Base-by-base conservation (phyloP, 805 yeast genomes). In the Metschnikowia henanensis region DNA sequence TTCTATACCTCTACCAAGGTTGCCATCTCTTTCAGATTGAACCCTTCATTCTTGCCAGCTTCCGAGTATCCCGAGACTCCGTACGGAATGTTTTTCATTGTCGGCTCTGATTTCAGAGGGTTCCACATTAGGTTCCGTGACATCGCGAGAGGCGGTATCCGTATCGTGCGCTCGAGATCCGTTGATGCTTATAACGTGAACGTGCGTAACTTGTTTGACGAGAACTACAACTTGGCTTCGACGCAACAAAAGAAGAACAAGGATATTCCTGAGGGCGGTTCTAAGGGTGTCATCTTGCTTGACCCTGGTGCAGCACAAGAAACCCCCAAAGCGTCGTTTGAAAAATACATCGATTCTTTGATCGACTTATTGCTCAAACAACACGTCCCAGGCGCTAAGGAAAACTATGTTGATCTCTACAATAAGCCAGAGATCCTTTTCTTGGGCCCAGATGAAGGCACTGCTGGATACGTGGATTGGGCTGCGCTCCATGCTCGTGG, bases 371-470 rank as follows among this genome's bases (percentile, higher is more conserved):
- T 91, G 57, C 79, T 91, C 58, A 80, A 80, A 47, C 84, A 83
- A 42, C 61, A 70, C 58, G 72, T 81, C 46, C 90, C 90, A 40
- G 90, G 92, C 35, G 78, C 83, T 52, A 83, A 88, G 70, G 95
- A 86, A 58, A 73, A 80, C 44, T 84, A 90, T 61, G 91, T 92
- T 40, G 98, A 92, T 63, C 73, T 87, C 45, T 84, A 88, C 63
- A 80, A 81, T 45, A 78, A 85, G 59, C 88, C 87, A 38, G 99
- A 92, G 73, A 92, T 94, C 57, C 72, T 94, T 56, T 92, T 88
- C 66, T 85, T 92, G 83, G 99, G 99, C 43, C 99, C 99, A n/a
- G 99, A 92, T 70, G 99, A 92, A 75, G 95, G 96, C 65, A 91
- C 98, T 41, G 98, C 99, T 17, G 85, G 84, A 19, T 84, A 87